Conservation (phyloP, 164 flowering plant species). For the Berberis vulgaris region DNA sequence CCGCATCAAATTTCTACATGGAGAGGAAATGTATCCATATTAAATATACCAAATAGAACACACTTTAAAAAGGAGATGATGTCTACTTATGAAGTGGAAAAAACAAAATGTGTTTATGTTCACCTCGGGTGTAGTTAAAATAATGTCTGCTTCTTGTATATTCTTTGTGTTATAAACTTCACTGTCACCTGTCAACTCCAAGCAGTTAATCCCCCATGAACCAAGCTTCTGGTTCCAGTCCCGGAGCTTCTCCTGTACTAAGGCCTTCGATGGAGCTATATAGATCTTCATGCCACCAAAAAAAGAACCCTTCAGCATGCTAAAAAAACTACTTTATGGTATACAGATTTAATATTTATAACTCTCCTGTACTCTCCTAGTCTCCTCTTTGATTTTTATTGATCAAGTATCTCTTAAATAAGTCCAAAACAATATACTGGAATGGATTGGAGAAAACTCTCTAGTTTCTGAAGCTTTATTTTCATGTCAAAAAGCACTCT, state of each 20-base stretch:
- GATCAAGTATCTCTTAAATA: too few species aligned
- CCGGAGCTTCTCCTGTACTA: slow-evolving; percentile 95
- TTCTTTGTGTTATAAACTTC: slow-evolving; percentile 48
- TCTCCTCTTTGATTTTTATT: too few species aligned
- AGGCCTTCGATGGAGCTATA: slow-evolving; percentile 94
- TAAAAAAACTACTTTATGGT: too few species aligned
- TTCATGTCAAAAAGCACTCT: not conserved
- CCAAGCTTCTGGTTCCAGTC: slow-evolving; percentile 89
- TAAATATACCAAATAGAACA: not conserved
- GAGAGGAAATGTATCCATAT: slow-evolving; percentile 5
- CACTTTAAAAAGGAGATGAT: not conserved
- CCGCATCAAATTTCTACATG: slow-evolving; percentile 89
- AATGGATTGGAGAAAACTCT: not conserved
- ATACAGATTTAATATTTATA: too few species aligned
- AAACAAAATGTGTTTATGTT: slow-evolving; percentile 3
- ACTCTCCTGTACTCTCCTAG: too few species aligned
- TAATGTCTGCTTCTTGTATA: slow-evolving; percentile 83
- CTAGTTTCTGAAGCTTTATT: not conserved
- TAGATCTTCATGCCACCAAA: slow-evolving; percentile 49
- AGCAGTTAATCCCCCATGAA: slow-evolving; percentile 71
- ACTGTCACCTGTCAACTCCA: slow-evolving; percentile 94
- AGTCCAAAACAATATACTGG: too few species aligned
- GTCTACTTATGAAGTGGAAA: not conserved
- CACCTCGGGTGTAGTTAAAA: slow-evolving; percentile 98
- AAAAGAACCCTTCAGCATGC: not conserved